Base-by-base conservation (phyloP, 2,329 filamentous ascomycete genomes). In the Exophiala dermatitidis region DNA sequence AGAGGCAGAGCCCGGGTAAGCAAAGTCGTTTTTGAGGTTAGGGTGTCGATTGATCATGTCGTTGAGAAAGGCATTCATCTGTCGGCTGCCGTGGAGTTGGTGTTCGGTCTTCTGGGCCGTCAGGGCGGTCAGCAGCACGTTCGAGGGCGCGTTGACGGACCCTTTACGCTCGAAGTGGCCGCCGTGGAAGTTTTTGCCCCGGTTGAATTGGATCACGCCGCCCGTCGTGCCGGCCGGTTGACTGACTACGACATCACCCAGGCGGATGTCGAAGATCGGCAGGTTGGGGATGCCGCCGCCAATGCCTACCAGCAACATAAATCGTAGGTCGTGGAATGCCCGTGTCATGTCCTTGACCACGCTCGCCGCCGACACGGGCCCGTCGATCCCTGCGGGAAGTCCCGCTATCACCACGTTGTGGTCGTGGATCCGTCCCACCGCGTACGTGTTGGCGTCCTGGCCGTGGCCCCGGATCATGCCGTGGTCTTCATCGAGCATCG, bases 401-500 rank as follows among this genome's bases (percentile, higher is more conserved):
- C 42, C 28, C 4, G 42, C 42, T 31, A 45, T 45, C 28, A 45
- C 30, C 28, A 45, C 42, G 29, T 45, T 32, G 10, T 45, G 42
- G 30, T 45, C 42, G 30, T 45, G 42, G 7, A 45, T 45, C 9
- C 42, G 42, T 7, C 42, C 42, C 4, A 30, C 42, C 6, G 28
- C 28, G 29, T 45, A 45, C 7, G 42, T 45, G 42, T 45, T 45
- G 3, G 42, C 12, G 29, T 45, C 42, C n/a, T 31, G 42, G 5
- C 42, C 42, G 28, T 45, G 42, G 28, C 42, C 29, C 7, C 42
- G 42, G 42, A 45, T 45, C 42, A 45, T 30, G 28, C 42, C 42
- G 29, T 45, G 29, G 28, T 45, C 42, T 32, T 45, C 42, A 19
- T 45, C 42, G 4, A 45, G 42, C 42, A 45, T 45, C 29, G 42